Evolutionary conservation across 148 eudicot species (phyloP), one percentile per base, ranked within the genome.

Genomic region (Diospyros kaki): DNA sequence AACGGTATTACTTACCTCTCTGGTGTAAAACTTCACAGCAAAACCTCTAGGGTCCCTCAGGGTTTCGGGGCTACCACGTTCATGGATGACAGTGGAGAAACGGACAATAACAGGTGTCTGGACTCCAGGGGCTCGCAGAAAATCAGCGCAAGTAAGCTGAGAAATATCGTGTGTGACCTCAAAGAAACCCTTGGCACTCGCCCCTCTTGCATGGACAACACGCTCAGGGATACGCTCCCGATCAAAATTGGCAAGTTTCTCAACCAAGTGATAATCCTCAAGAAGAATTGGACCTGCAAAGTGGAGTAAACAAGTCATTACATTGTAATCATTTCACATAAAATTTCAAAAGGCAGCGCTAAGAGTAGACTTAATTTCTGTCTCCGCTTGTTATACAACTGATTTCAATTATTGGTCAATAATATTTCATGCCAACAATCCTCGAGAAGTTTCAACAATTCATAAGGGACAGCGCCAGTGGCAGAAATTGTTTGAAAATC

Each of bases 1-100:
- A 11, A 38, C 43, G 48, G 7, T 66, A 51, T 18, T 43, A 48
- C 82, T 70, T 65, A 92, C 98, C 93, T 94, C 98, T 84, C 98
- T 83, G 78, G 98, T 94, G 86, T 94, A 94, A 50, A 94, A 94
- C 85, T 94, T 94, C 81, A 91, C 91, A 50, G 98, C 98, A 81
- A 94, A 94, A 69, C 98, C 98, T 78, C 98, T 86, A 72, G 97
- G 98, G 76, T 94, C 98, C 76, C 98, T 88, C 56, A 94, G 69
- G 77, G 97, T 91, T 83, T 94, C 97, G 66, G 98, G 98, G 81
- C 98, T 94, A 42, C 95, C 98, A 82, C 97, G 97, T 69, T 94
- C 98, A 82, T 94, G 98, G 78, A 91, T 90, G 69, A 94, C 98
- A 78, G 98, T 94, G 53, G 98, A 94, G 85, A 94, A 91, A 51